Conservation (phyloP, 805 yeast genomes). For the Candida odintsovae region DNA sequence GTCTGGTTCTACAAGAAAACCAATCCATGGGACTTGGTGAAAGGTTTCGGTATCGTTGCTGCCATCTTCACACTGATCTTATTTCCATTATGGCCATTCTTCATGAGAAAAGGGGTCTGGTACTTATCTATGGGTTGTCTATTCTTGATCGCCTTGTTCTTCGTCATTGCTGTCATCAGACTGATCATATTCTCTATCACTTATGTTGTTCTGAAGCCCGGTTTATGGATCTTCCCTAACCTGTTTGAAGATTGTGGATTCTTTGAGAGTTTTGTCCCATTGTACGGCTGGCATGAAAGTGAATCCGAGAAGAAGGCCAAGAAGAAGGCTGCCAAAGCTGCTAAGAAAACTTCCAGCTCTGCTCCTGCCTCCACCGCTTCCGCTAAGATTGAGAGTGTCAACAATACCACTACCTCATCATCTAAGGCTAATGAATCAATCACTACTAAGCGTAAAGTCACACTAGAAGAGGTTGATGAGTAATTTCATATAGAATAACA, state of each 20-base stretch:
- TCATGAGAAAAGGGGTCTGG: conserved; percentile 89
- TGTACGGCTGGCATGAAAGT: conserved; percentile 47
- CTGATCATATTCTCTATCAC: conserved; percentile 62
- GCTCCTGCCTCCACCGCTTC: conserved; percentile 2
- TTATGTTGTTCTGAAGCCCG: conserved; percentile 52
- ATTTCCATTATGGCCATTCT: conserved; percentile 93
- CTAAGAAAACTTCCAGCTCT: conserved; percentile 1
- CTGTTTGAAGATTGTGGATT: conserved; percentile 94
- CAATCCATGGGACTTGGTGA: conserved; percentile 37
- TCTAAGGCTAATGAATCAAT: conserved; percentile 2
- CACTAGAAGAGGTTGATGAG: conserved; percentile 26
- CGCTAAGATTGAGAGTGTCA: conserved; percentile 5
- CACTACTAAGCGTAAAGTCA: conserved; percentile 21
- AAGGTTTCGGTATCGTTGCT: conserved; percentile 40
- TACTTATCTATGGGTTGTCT: conserved; percentile 74
- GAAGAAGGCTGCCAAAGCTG: conserved; percentile 10
- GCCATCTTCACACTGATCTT: conserved; percentile 63
- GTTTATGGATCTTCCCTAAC: conserved; percentile 96
- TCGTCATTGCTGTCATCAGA: conserved; percentile 74
- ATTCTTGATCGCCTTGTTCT: conserved; percentile 68
- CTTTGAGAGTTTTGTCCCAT: conserved; percentile 83
- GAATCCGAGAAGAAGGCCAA: conserved; percentile 22
- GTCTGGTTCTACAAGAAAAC: conserved; percentile 79
- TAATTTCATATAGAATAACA: not conserved
- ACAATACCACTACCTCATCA: conserved; percentile 2